A percentile compares a stretch with the other conserved stretches of the same genome.
phyloP scores from a whole-genome alignment of 23 red algal genomes.

The Gracilaria caudata region DNA sequence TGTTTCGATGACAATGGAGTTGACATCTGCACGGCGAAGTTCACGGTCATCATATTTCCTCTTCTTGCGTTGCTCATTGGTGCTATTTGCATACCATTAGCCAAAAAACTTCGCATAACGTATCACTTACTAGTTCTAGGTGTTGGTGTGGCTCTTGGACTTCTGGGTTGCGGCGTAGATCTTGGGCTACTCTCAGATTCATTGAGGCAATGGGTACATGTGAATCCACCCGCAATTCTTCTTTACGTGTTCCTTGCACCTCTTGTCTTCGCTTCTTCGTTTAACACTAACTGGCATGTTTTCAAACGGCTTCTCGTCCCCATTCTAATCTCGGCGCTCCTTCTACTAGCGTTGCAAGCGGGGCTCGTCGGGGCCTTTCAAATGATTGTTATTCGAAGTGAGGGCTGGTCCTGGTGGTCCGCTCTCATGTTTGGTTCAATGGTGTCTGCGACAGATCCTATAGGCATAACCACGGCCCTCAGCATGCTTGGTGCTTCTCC shows the following conservation, averaged over 20 bases:
- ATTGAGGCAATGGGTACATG: slow-evolving; percentile 88
- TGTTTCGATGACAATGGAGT: slow-evolving; percentile 15
- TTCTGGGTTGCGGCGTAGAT: slow-evolving; percentile 80
- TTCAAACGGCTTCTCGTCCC: slow-evolving; percentile 83
- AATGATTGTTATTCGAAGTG: slow-evolving; percentile 64
- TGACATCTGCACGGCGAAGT: slow-evolving; percentile 33
- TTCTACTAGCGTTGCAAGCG: slow-evolving; percentile 76
- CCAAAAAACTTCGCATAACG: slow-evolving; percentile 45
- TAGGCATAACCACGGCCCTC: slow-evolving; percentile 79
- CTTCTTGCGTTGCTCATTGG: slow-evolving; percentile 66
- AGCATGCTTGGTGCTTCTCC: slow-evolving; percentile 70
- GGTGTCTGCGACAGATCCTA: slow-evolving; percentile 90
- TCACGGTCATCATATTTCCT: slow-evolving; percentile 80
- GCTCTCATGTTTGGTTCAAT: slow-evolving; percentile 95
- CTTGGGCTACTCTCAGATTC: slow-evolving; percentile 74
- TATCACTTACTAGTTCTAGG: slow-evolving; percentile 83
- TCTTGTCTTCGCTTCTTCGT: slow-evolving; percentile 86
- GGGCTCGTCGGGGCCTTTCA: slow-evolving; percentile 74
- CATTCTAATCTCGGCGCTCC: slow-evolving; percentile 67
- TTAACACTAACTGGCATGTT: slow-evolving; percentile 84
- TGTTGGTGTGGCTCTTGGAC: slow-evolving; percentile 72
- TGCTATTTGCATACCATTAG: slow-evolving; percentile 30
- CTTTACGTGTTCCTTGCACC: slow-evolving; percentile 92
- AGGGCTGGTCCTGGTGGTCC: slow-evolving; percentile 77
- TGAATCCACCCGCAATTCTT: slow-evolving; percentile 78